Conservation (phyloP, 176 grass and related monocot genomes). For the Rhynchospora pubera region DNA sequence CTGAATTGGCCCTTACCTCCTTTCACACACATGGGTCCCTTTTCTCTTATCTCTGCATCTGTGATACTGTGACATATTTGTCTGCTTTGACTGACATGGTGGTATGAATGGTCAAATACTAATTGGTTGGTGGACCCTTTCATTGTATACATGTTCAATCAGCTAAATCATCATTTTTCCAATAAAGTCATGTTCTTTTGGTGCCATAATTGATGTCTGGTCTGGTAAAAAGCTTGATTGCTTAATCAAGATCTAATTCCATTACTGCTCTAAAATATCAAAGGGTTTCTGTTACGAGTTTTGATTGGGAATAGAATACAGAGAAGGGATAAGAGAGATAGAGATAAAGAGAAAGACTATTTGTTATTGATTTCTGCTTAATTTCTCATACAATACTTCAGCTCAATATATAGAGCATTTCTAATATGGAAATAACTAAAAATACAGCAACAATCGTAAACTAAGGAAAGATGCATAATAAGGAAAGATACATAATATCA, state of each 20-base stretch:
- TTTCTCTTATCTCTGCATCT: slow-evolving; percentile 1
- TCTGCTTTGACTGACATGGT: slow-evolving; percentile 15
- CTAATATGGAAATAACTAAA: too few species aligned
- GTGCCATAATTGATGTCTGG: slow-evolving; percentile 13
- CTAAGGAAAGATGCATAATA: too few species aligned
- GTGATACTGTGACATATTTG: slow-evolving; percentile 19
- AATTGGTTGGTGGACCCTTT: slow-evolving; percentile 12
- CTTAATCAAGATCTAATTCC: slow-evolving; percentile 12
- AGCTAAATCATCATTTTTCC: neutral
- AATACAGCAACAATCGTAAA: too few species aligned
- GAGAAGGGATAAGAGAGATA: too few species aligned
- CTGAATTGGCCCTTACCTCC: neutral
- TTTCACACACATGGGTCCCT: neutral
- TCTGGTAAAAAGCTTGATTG: slow-evolving; percentile 18
- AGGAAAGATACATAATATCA: too few species aligned
- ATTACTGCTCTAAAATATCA: neutral
- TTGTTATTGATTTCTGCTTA: too few species aligned
- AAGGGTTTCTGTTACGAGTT: slow-evolving; percentile 1
- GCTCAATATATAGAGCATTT: too few species aligned
- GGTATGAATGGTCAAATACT: slow-evolving; percentile 20
- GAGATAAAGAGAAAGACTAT: too few species aligned
- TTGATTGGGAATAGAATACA: too few species aligned
- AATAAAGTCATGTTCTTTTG: slow-evolving; percentile 1
- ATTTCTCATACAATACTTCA: too few species aligned
- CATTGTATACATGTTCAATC: neutral